Evolutionary conservation across 1,139 yeast genomes (phyloP).

Genomic region (Magnusiomyces paraingens): DNA sequence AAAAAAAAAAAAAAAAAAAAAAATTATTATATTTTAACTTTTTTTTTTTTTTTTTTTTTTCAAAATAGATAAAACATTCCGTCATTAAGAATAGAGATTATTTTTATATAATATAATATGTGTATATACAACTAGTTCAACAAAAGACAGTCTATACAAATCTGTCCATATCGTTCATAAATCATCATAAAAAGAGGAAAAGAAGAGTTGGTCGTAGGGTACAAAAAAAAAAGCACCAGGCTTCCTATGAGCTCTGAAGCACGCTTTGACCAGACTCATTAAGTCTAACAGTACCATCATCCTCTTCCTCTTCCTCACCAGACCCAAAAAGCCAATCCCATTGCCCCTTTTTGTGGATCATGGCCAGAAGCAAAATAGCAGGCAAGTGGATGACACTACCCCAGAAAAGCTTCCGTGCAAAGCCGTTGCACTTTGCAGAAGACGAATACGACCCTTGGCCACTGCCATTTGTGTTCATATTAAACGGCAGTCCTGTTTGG

Average conservation of each 20-base stretch:
- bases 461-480: neutral
- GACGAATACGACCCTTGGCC: neutral
- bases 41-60: neutral
- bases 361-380: conserved; percentile 78
- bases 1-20: no score
- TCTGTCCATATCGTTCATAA: no score
- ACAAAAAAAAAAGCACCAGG: no score
- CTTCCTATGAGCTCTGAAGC: no score
- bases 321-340: conserved; percentile 64
- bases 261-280: no score
- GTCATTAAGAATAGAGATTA: neutral
- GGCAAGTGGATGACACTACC: conserved; percentile 94
- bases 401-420: conserved; percentile 86
- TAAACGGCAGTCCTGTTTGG: neutral
- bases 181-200: no score
- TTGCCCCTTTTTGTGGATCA: conserved; percentile 91
- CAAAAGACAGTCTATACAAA: no score
- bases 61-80: neutral
- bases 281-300: neutral
- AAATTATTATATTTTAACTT: neutral
- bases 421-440: conserved; percentile 42
- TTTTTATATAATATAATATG: neutral
- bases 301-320: conserved; percentile 15
- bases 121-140: no score
- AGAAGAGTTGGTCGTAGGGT: no score